phyloP scores from a whole-genome alignment of 2,329 filamentous ascomycete genomes.

The Didymella sp. region DNA sequence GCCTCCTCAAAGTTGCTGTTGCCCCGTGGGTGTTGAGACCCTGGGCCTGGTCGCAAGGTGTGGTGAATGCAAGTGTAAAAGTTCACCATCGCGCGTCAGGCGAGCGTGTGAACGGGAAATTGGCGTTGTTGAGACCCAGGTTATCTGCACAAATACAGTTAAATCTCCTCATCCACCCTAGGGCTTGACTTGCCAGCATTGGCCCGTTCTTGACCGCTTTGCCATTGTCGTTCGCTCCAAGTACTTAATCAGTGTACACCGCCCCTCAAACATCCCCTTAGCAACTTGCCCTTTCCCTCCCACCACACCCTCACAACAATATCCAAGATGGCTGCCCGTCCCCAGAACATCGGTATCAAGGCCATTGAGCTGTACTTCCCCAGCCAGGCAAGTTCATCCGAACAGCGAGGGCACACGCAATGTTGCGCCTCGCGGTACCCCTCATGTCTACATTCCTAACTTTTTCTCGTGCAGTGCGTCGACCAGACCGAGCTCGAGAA shows the following conservation, averaged over 20 bases:
- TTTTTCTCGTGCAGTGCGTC: constrained; percentile 53
- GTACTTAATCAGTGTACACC: constrained; percentile 48
- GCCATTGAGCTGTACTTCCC: constrained; percentile 63
- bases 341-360: constrained; percentile 61
- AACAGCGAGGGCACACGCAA: constrained; percentile 3
- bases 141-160: constrained; percentile 35
- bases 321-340: constrained; percentile 54
- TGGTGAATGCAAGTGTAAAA: constrained; percentile 18
- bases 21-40: not conserved
- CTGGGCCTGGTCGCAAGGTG: constrained; percentile 2
- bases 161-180: constrained; percentile 30
- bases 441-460: constrained; percentile 23
- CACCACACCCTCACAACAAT: constrained; percentile 21
- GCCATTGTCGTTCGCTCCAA: constrained; percentile 39
- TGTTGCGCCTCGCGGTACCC: constrained; percentile 18
- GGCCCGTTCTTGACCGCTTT: constrained; percentile 48
- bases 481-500: constrained; percentile 62
- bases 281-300: constrained; percentile 27
- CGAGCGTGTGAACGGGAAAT: constrained; percentile 28
- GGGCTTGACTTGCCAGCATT: constrained; percentile 34
- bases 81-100: constrained; percentile 10
- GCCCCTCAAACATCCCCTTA: constrained; percentile 25
- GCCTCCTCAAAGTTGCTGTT: constrained; percentile 1
- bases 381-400: constrained; percentile 54
- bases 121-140: constrained; percentile 38